Evolutionary conservation across 768 basidiomycete species (phyloP).

Genomic region (Solioccasus polychromus): DNA sequence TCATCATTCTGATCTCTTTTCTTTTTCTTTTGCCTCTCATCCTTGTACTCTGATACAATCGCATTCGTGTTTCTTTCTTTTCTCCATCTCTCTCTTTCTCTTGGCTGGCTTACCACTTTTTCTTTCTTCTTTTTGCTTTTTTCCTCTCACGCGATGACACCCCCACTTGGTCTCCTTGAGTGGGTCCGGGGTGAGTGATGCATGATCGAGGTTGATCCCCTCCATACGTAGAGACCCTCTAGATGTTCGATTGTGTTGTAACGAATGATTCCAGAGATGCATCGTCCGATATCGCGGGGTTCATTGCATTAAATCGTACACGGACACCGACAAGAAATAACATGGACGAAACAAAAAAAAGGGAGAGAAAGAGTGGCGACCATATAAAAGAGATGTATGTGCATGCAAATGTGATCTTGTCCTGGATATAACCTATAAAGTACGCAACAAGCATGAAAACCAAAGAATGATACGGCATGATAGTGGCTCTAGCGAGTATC

Average conservation of each 20-base stretch:
- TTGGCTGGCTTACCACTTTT: neutral
- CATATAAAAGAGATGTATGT: slow-evolving; percentile 1
- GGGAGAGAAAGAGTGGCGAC: slow-evolving; percentile 7
- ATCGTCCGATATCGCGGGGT: too few relatives aligned
- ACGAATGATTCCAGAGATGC: too few relatives aligned
- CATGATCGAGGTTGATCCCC: slow-evolving; percentile 18
- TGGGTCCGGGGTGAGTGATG: slow-evolving; percentile 16
- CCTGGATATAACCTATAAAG: slow-evolving; percentile 12
- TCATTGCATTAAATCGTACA: too few relatives aligned
- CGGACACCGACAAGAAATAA: too few relatives aligned
- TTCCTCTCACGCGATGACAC: neutral
- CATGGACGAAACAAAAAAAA: neutral
- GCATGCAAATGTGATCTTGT: neutral
- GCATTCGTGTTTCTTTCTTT: neutral
- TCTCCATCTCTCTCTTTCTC: neutral
- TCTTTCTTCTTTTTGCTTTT: neutral
- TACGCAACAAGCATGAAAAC: slow-evolving; percentile 4
- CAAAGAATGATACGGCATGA: neutral
- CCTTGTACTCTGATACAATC: slow-evolving; percentile 22
- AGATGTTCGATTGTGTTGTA: slow-evolving; percentile 2
- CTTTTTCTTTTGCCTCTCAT: neutral
- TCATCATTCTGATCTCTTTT: slow-evolving; percentile 12
- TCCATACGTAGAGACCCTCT: slow-evolving; percentile 3
- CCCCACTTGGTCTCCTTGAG: neutral
- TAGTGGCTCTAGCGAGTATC: neutral